phyloP scores from a whole-genome alignment of 1,284 basidiomycete species.

The Sporisorium exsertum region DNA sequence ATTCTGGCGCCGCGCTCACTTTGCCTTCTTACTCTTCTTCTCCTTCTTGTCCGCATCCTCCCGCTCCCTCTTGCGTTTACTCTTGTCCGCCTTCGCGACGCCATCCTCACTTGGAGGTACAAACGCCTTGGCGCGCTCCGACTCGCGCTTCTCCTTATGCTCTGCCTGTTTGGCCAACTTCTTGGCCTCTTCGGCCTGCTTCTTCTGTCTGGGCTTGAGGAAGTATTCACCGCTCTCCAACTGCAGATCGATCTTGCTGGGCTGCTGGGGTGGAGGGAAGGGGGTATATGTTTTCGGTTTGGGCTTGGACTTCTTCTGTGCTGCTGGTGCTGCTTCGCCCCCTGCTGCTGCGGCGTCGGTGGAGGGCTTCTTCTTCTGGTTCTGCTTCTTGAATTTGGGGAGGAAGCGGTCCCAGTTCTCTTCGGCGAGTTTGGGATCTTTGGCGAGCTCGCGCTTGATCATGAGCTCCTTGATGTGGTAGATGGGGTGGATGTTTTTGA shows the following conservation, averaged over 20 bases:
- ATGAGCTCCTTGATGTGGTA: constrained; percentile 99
- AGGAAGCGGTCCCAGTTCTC: constrained; percentile 98
- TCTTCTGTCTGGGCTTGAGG: constrained; percentile 77
- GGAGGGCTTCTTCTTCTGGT: constrained; percentile 78
- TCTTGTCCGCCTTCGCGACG: constrained; percentile 26
- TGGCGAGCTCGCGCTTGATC: constrained; percentile 97
- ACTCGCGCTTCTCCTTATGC: constrained; percentile 49
- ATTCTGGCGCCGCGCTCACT: not conserved
- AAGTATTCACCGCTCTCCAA: constrained; percentile 83
- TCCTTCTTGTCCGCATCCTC: constrained; percentile 19
- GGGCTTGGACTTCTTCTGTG: constrained; percentile 45
- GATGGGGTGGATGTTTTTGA: constrained; percentile 99
- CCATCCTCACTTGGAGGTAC: constrained; percentile 50
- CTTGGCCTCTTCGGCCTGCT: constrained; percentile 71
- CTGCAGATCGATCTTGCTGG: constrained; percentile 94
- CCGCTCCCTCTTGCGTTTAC: constrained; percentile 9
- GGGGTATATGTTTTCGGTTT: constrained; percentile 98
- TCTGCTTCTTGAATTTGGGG: constrained; percentile 92
- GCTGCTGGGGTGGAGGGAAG: constrained; percentile 94
- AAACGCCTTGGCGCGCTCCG: constrained; percentile 55
- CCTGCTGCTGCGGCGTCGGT: constrained; percentile 15
- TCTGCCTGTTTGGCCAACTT: constrained; percentile 55
- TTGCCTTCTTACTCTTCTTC: constrained; percentile 39
- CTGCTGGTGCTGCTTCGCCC: not conserved
- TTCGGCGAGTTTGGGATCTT: constrained; percentile 92